phyloP scores from a whole-genome alignment of 2,329 filamentous ascomycete species.

The Colletotrichum trifolii region DNA sequence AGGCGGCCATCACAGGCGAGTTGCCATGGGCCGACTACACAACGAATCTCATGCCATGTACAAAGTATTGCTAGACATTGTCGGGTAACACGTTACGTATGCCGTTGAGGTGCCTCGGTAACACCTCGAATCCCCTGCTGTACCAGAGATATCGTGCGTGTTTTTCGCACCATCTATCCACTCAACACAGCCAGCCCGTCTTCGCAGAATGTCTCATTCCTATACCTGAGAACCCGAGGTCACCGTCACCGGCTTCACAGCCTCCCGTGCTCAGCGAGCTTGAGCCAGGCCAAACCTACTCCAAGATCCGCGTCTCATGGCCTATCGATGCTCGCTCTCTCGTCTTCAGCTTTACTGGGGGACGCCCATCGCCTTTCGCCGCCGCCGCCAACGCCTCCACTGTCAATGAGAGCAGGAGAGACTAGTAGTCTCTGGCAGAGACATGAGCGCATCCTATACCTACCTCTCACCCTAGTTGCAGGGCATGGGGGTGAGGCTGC shows the following conservation, averaged over 20 bases:
- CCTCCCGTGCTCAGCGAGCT: conserved; percentile 1
- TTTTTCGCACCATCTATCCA: too few relatives aligned
- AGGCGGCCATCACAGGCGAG: conserved; percentile 1
- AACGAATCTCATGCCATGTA: not conserved
- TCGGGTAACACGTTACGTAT: too few relatives aligned
- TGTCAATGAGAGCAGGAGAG: conserved; percentile 19
- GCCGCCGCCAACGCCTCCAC: conserved; percentile 27
- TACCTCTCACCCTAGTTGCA: conserved; percentile 27
- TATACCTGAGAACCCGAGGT: conserved; percentile 24
- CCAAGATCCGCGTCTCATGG: not conserved
- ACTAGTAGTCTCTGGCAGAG: conserved; percentile 18
- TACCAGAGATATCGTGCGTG: too few relatives aligned
- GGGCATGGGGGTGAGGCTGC: conserved; percentile 22
- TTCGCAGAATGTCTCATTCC: conserved; percentile 32
- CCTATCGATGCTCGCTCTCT: not conserved
- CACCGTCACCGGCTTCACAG: conserved; percentile 7
- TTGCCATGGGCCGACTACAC: not conserved
- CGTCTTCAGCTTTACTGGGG: conserved; percentile 4
- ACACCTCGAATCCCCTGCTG: too few relatives aligned
- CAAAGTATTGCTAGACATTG: not conserved
- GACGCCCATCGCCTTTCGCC: conserved; percentile 22
- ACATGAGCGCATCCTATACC: conserved; percentile 23
- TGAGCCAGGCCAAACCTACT: conserved; percentile 1
- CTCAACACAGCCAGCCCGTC: conserved; percentile 1
- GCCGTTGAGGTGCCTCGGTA: too few relatives aligned